phyloP scores from a whole-genome alignment of 441 rosid genomes.

The Gossypium trilobum region DNA sequence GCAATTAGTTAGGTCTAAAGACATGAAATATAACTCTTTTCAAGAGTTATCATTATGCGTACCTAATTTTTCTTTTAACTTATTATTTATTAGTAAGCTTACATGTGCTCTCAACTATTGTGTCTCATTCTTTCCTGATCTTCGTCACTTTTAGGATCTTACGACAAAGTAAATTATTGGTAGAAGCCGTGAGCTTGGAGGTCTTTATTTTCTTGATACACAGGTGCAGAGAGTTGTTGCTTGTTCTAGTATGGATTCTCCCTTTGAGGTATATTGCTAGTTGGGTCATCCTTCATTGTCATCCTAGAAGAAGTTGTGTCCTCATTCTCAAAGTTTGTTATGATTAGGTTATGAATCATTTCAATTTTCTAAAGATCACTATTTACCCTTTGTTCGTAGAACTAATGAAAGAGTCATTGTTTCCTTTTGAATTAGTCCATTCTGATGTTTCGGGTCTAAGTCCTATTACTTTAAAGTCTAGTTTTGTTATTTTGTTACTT shows the following conservation, averaged over 20 bases:
- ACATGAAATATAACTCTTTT: no score
- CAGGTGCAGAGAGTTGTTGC: not conserved
- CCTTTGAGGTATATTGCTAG: not conserved
- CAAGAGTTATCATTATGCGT: no score
- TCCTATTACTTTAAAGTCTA: not conserved
- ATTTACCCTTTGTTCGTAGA: not conserved
- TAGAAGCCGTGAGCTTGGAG: not conserved
- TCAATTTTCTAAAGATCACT: not conserved
- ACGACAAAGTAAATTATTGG: not conserved
- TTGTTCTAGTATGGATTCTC: not conserved
- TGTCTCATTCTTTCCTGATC: no score
- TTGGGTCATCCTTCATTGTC: not conserved
- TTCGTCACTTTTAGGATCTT: not conserved
- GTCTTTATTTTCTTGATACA: not conserved
- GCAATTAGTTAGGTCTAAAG: no score
- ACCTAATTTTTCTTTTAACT: no score
- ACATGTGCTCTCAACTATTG: no score
- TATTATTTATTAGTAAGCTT: no score
- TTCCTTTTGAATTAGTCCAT: not conserved
- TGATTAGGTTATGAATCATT: not conserved
- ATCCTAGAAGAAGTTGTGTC: not conserved
- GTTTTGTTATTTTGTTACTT: not conserved
- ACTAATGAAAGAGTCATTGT: not conserved
- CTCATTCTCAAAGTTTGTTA: not conserved
- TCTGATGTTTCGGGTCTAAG: not conserved